Evolutionary conservation across 805 yeast species (phyloP), one percentile per base, ranked within the genome.

Genomic region (Myxozyma melibiosi): DNA sequence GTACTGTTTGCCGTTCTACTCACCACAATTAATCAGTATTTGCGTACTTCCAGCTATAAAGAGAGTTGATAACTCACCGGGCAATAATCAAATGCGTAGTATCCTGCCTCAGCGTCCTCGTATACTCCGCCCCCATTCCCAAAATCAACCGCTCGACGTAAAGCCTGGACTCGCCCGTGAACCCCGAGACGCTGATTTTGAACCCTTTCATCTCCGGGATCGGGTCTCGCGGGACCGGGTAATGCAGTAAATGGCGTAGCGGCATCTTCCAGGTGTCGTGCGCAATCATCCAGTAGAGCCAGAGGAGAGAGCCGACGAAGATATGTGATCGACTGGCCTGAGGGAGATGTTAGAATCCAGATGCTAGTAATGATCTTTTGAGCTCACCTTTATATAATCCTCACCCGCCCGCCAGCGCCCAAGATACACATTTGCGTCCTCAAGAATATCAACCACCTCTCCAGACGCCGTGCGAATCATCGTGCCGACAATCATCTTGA

Each of bases 151-250:
- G 77, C 52, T 84, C 83, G 34, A 94, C 72, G 65, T 89, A 92
- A 37, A 76, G 73, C 41, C 99, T 74, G 1, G 96, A 87, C 67
- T 87, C 94, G 0, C 97, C 97, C 22, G 86, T 80, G 67, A 88
- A 90, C 66, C 90, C 89, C 0, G 97, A 85, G 2, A 88, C 80
- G 8, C 90, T 78, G 9, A 90, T 80, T 2, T 77, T 73, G 37
- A 83, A 70, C n/a, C 79, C 77, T 14, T 73, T 72, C 76, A 86
- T 80, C 4, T 77, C 82, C 1, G 79, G 74, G 1, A 89, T 64
- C 0, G 83, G 83, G 1, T 69, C 74, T 22, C 70, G 68, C 33
- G 75, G 74, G 2, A 77, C 74, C 0, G 98, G 98, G 66, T 84
- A 83, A 65, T 87, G 90, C 4, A 90, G 76, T 16, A 91, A 70